phyloP scores from a whole-genome alignment of 2,329 filamentous ascomycete species.

The Cryphonectria carpinicola region DNA sequence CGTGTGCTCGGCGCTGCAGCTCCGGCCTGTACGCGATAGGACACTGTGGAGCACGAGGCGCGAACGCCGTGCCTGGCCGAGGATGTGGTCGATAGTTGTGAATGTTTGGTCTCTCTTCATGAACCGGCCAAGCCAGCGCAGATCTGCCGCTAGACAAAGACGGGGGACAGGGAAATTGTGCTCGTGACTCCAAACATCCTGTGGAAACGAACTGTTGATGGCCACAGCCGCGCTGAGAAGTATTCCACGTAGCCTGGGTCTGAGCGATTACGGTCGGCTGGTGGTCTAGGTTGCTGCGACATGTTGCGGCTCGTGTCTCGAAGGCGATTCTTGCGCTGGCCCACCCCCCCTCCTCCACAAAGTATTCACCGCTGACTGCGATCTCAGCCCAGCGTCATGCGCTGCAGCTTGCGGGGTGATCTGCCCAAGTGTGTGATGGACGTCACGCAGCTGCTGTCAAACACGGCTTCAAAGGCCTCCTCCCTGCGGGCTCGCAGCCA shows the following conservation, averaged over 20 bases:
- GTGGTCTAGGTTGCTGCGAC: neutral
- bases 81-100: neutral
- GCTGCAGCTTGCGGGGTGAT: neutral
- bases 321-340: neutral
- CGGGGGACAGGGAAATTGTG: neutral
- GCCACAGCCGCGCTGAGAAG: neutral
- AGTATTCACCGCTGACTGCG: neutral
- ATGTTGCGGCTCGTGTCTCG: slow-evolving; percentile 4
- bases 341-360: neutral
- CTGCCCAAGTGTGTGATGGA: neutral
- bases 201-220: neutral
- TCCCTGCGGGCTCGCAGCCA: neutral
- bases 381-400: neutral
- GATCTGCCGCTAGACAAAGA: slow-evolving; percentile 1
- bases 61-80: neutral
- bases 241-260: neutral
- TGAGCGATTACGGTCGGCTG: neutral
- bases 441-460: neutral
- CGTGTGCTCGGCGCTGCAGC: neutral
- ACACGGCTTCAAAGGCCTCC: neutral
- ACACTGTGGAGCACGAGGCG: neutral
- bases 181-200: neutral
- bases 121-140: neutral
- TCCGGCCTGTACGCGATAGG: neutral
- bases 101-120: neutral